These are phyloP conservation scores for Pythium phragmiticola DNA, from an alignment of 352 stramenopile species.

Conservation along the genomic window DNA sequence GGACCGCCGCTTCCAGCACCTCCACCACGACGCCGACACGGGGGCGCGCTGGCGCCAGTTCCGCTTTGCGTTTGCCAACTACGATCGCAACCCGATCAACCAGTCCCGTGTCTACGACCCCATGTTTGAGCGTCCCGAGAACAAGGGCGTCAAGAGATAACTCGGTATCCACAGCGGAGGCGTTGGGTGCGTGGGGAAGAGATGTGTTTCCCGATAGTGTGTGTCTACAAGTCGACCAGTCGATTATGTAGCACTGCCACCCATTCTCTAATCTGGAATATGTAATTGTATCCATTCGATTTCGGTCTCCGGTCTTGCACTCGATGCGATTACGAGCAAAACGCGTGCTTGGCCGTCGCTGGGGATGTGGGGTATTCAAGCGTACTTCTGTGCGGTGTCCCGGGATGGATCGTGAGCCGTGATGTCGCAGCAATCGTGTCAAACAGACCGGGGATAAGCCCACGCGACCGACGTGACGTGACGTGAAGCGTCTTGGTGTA, in stretches of 20 bases:
- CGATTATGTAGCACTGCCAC: background rate
- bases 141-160: slow-evolving; percentile 59
- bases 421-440: slow-evolving; percentile 54
- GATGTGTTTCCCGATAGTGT: background rate
- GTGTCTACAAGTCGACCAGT: no score
- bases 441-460: slow-evolving; percentile 58
- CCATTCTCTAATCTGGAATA: background rate
- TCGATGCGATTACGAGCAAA: slow-evolving; percentile 1
- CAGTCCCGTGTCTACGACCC: slow-evolving; percentile 66
- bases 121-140: slow-evolving; percentile 53
- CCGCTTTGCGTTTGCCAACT: slow-evolving; percentile 65
- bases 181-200: background rate
- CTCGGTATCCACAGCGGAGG: background rate
- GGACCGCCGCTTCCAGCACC: slow-evolving; percentile 38
- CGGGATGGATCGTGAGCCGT: slow-evolving; percentile 35
- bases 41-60: slow-evolving; percentile 54
- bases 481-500: slow-evolving; percentile 47
- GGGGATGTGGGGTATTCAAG: slow-evolving; percentile 47
- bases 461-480: slow-evolving; percentile 42
- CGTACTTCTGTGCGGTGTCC: slow-evolving; percentile 19
- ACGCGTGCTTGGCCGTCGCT: slow-evolving; percentile 19
- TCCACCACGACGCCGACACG: slow-evolving; percentile 49
- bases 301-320: slow-evolving; percentile 15
- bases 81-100: slow-evolving; percentile 70
- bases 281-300: slow-evolving; percentile 16